Conservation (phyloP, 148 eudicot genomes). For the Persicaria maculosa region DNA sequence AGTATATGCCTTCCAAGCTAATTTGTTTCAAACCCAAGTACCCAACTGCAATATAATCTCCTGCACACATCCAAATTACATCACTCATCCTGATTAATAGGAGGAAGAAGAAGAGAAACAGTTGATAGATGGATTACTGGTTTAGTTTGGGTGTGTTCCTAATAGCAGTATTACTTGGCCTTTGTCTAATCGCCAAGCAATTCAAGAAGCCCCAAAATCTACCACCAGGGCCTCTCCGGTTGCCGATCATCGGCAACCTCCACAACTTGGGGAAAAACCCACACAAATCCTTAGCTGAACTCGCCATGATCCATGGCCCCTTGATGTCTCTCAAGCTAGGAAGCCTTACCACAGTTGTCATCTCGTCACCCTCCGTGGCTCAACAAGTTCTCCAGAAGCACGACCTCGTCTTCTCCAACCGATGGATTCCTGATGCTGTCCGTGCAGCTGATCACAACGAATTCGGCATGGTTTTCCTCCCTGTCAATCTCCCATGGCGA, state of each 20-base stretch:
- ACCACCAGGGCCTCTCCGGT: background rate
- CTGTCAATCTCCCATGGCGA: background rate
- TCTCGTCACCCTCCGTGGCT: background rate
- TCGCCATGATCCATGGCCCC: background rate
- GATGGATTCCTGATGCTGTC: background rate
- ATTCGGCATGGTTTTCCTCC: background rate
- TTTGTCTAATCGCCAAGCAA: background rate
- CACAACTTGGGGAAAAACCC: background rate
- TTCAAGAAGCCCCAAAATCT: background rate
- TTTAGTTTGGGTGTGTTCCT: background rate
- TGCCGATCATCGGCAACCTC: constrained; percentile 8
- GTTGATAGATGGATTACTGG: no score
- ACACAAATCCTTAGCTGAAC: background rate
- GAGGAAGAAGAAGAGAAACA: no score
- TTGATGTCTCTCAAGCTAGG: background rate
- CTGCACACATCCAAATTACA: no score
- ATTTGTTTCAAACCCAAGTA: no score
- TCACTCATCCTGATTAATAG: no score
- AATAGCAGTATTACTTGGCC: background rate
- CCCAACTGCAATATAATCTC: no score
- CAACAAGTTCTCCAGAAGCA: background rate
- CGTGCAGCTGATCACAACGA: background rate
- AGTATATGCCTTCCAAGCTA: no score
- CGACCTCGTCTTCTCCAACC: background rate
- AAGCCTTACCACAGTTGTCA: background rate